phyloP scores from a whole-genome alignment of 768 basidiomycete genomes.

The Russula sp. region DNA sequence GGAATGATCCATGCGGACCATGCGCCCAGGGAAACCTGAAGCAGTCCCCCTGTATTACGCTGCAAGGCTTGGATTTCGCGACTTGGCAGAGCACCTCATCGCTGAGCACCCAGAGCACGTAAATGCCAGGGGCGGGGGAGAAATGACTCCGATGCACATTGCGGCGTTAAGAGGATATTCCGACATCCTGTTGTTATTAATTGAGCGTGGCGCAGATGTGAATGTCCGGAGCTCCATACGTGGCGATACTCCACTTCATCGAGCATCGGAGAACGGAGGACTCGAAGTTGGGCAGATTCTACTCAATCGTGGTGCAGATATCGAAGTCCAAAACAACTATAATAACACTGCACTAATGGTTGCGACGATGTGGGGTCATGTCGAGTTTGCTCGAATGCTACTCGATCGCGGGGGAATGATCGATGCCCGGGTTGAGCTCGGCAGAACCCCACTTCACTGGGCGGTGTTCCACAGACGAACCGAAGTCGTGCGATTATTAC shows the following conservation, averaged over 20 bases:
- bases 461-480: rapidly evolving
- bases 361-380: rapidly evolving
- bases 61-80: not conserved
- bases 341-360: not conserved
- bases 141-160: not conserved
- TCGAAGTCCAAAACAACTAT: not conserved
- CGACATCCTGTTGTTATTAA: not conserved
- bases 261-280: not conserved
- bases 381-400: conserved; percentile 2
- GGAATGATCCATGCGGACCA: not conserved
- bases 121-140: not conserved
- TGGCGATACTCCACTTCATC: not conserved
- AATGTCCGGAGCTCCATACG: not conserved
- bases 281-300: not conserved
- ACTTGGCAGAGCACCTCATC: not conserved
- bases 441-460: not conserved
- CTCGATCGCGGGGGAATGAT: not conserved
- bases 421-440: rapidly evolving
- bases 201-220: not conserved
- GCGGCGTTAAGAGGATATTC: not conserved
- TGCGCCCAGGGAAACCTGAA: not conserved
- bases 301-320: not conserved
- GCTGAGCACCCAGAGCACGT: not conserved
- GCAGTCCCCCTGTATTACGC: conserved; percentile 1
- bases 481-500: too few relatives aligned